phyloP scores from a whole-genome alignment of 2,329 filamentous ascomycete genomes.

The Chrysosporium keratinophilum region DNA sequence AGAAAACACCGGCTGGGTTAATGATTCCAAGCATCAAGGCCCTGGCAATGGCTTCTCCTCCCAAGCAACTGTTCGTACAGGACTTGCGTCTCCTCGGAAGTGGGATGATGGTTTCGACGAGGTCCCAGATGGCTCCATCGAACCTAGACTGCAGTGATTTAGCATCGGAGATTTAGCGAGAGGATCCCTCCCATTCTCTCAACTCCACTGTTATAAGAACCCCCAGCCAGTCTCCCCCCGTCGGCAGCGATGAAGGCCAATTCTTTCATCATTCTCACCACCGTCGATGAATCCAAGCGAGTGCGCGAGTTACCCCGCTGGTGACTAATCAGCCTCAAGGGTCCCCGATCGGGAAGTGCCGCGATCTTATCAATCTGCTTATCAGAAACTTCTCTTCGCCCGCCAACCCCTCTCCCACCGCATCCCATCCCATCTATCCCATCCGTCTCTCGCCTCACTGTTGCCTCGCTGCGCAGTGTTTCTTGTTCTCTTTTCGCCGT shows the following conservation, averaged over 20 bases:
- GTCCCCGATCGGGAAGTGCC: conserved; percentile 6
- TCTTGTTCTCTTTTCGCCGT: neutral
- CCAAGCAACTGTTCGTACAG: neutral
- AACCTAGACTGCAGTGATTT: too few relatives aligned
- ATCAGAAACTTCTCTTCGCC: neutral
- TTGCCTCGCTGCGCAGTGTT: too few relatives aligned
- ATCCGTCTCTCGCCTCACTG: neutral
- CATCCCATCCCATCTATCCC: neutral
- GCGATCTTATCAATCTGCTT: conserved; percentile 11
- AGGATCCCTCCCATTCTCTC: too few relatives aligned
- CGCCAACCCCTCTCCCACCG: neutral
- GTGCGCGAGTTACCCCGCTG: conserved; percentile 3
- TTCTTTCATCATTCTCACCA: neutral
- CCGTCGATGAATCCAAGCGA: neutral
- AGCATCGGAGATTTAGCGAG: too few relatives aligned
- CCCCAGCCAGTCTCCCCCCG: too few relatives aligned
- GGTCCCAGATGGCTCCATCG: too few relatives aligned
- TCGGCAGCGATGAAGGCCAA: too few relatives aligned
- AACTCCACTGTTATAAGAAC: too few relatives aligned
- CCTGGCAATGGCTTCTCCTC: neutral
- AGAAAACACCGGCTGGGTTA: neutral
- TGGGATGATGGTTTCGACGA: neutral
- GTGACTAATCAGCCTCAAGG: conserved; percentile 12
- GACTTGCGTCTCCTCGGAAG: conserved; percentile 6
- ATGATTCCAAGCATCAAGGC: neutral